Base-by-base conservation (phyloP, 2,329 filamentous ascomycete species). In the Dryadomyces quercivorus region DNA sequence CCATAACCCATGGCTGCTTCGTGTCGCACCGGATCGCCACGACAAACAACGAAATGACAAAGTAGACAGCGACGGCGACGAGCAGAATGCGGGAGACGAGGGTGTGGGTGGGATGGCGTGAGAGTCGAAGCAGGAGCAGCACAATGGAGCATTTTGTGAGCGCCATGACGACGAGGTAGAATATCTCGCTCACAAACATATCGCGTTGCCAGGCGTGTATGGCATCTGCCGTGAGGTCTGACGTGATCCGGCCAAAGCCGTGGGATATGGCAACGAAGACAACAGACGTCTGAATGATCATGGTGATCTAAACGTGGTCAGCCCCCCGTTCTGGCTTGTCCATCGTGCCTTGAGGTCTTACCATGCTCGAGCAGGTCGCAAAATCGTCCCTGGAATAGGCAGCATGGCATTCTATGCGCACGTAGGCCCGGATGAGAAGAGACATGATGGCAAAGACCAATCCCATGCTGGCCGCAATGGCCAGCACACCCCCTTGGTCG, bases 91-190 rank as follows among this genome's bases (percentile, higher is more conserved):
- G 67, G 5, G 70, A 66, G 2, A 65, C 62, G 15, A 63, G 52
- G 12, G 65, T 65, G 59, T 76, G 73, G 5, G 58, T 59, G 51
- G 66, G 68, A 31, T 71, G 66, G 7, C 71, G 71, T 3, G 72
- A 72, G 16, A 76, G 63, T 5, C 72, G 71, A 20, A 72, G 62
- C 53, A 73, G 69, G 12, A 76, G 67, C 16, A 70, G 65, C 6
- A 69, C 64, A 42, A 73, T 65, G 9, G 69, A 69, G 53, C 64
- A 65, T 59, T 75, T 75, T 4, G 71, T 70, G 16, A 73, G 62
- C 57, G 69, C 72, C 20, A 74, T 58, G 1, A 65, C 62, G 36
- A 71, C 44, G 45, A 75, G 58, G 52, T 69, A 71, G 53, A 76
- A 63, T n/a, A 73, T 61, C 56, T 76, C 69, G 56, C 66, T 66